These are phyloP conservation scores for Boechera stricta DNA, from an alignment of 345 rosid species.

Conservation along the genomic window DNA sequence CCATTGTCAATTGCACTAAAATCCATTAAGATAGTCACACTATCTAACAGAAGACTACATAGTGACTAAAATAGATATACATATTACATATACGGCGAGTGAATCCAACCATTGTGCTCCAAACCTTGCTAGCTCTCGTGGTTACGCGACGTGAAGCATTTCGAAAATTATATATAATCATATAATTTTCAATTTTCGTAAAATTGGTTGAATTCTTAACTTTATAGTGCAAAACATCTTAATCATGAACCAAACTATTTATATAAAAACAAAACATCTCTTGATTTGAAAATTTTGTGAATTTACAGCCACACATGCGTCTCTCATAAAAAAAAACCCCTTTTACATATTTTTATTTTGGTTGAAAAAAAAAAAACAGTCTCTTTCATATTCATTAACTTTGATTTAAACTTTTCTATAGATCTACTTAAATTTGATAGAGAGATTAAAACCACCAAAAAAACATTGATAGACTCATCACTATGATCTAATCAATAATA, in stretches of 20 bases:
- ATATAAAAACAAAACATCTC: background rate
- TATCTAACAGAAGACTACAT: no score
- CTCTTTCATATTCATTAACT: constrained; percentile 6
- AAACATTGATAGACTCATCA: constrained; percentile 8
- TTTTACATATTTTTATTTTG: background rate
- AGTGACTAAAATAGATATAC: no score
- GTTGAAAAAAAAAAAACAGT: background rate
- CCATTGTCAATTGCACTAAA: no score
- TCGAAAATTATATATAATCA: background rate
- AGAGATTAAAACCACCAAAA: background rate
- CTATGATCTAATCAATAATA: background rate
- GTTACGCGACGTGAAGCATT: no score
- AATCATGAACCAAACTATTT: constrained; percentile 8
- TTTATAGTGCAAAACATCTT: constrained; percentile 1
- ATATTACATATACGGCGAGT: no score
- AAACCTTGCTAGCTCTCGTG: no score
- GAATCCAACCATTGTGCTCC: no score
- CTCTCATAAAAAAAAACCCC: background rate
- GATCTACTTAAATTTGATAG: constrained; percentile 22
- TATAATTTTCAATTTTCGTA: background rate
- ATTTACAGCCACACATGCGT: background rate
- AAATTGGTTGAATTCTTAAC: background rate
- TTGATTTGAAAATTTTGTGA: background rate
- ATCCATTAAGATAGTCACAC: no score
- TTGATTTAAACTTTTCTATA: constrained; percentile 8